These are phyloP conservation scores for Diaporthe sp. DNA, from an alignment of 2,329 filamentous ascomycete genomes.

Conservation along the genomic window DNA sequence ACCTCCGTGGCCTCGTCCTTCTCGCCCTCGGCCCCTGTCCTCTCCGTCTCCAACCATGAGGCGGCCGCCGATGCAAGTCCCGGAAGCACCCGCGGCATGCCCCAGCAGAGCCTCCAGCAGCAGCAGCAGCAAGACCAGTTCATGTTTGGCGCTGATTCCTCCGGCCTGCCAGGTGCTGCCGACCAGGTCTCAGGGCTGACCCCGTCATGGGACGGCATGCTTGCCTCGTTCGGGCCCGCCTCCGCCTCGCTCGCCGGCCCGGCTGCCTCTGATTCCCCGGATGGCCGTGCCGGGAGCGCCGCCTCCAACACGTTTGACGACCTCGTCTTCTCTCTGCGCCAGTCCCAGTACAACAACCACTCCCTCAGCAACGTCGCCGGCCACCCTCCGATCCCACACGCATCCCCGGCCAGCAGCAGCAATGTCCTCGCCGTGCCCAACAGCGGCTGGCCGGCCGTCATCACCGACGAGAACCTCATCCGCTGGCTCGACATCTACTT, in stretches of 20 bases:
- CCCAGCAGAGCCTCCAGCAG: conserved; percentile 17
- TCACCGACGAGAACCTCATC: conserved; percentile 36
- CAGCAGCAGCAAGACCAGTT: conserved; percentile 30
- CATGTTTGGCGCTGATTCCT: conserved; percentile 23
- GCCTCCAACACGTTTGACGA: conserved; percentile 27
- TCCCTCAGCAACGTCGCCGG: conserved; percentile 22
- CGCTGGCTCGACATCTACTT: conserved; percentile 37
- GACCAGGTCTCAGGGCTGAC: conserved; percentile 21
- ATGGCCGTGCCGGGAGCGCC: conserved; percentile 22
- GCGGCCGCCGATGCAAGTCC: conserved; percentile 15
- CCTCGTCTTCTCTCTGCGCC: conserved; percentile 27
- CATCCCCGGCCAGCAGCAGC: conserved; percentile 32
- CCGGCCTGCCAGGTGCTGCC: conserved; percentile 20
- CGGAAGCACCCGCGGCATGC: conserved; percentile 4
- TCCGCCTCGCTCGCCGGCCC: conserved; percentile 28
- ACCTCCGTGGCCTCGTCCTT: conserved; percentile 10
- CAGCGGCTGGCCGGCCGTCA: conserved; percentile 29
- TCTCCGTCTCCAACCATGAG: conserved; percentile 18
- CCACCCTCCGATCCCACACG: conserved; percentile 20
- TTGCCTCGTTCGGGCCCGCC: conserved; percentile 19
- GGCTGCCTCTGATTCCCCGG: conserved; percentile 1
- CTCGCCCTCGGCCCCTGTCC: conserved; percentile 15
- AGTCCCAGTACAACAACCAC: conserved; percentile 21
- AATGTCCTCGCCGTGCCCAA: conserved; percentile 20
- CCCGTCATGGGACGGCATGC: conserved; percentile 34